A percentile compares a stretch with the other conserved stretches of the same genome.
Evolutionary conservation across 148 eudicot genomes (phyloP).

Genomic region (Rhododendron henanense): DNA sequence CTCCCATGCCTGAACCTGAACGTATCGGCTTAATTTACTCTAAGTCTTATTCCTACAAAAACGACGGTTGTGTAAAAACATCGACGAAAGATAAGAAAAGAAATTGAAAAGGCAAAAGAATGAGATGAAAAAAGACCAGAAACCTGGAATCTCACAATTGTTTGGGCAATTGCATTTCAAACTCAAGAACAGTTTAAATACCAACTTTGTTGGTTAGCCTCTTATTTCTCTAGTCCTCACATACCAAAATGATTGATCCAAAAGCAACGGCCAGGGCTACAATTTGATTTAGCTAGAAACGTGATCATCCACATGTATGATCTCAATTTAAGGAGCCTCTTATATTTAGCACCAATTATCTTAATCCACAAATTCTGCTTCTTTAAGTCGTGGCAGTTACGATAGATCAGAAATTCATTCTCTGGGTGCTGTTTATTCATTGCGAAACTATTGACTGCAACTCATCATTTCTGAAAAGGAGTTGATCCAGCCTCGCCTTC

Average conservation of each 20-base stretch:
- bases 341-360: not conserved
- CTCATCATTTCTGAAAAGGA: not conserved
- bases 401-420: not conserved
- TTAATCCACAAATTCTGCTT: not conserved
- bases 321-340: not conserved
- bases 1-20: constrained; percentile 15
- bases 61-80: no score
- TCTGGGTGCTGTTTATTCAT: not conserved
- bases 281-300: constrained; percentile 12
- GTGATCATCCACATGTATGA: constrained; percentile 14
- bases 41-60: not conserved
- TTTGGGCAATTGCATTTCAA: not conserved
- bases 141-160: not conserved
- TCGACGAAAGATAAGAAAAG: not conserved
- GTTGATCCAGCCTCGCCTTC: no score
- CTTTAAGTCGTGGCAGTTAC: not conserved
- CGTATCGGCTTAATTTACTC: not conserved
- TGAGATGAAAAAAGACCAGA: not conserved
- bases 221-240: constrained; percentile 12
- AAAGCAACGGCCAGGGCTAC: not conserved
- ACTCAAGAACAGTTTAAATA: constrained; percentile 9
- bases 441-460: not conserved
- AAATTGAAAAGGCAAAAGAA: not conserved
- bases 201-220: not conserved
- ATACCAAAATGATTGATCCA: not conserved